phyloP scores from a whole-genome alignment of 2,329 filamentous ascomycete species.

The Diaporthe sp. region DNA sequence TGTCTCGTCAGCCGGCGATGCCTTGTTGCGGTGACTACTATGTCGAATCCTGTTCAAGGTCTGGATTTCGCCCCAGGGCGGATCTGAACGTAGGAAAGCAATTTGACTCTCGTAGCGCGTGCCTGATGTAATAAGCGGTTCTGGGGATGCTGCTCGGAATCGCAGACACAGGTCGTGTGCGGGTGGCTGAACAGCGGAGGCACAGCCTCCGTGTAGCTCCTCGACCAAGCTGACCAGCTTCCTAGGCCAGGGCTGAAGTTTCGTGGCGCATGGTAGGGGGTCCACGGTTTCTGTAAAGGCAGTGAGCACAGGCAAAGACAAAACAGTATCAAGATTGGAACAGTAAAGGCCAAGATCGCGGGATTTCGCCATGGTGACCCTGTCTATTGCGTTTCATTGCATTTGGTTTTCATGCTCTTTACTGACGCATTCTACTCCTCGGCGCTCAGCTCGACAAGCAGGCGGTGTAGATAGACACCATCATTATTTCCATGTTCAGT shows the following conservation, averaged over 20 bases:
- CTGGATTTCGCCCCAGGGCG: no score
- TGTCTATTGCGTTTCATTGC: constrained; percentile 31
- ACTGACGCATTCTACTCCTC: constrained; percentile 24
- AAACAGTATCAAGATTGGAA: not conserved
- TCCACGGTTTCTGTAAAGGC: not conserved
- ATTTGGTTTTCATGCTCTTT: constrained; percentile 27
- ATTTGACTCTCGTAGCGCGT: no score
- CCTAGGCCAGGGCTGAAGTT: not conserved
- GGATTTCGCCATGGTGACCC: constrained; percentile 1
- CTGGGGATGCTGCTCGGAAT: not conserved
- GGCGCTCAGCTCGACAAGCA: constrained; percentile 11
- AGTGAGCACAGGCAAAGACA: not conserved
- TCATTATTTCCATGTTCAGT: constrained; percentile 38
- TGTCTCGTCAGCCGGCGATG: not conserved
- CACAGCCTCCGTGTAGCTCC: not conserved
- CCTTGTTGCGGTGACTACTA: not conserved
- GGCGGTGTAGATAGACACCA: constrained; percentile 26
- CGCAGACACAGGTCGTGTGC: not conserved
- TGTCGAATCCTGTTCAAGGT: not conserved
- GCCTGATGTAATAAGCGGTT: no score
- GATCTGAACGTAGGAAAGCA: not conserved
- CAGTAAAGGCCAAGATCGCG: not conserved
- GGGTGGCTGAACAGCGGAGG: not conserved
- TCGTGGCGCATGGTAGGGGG: not conserved
- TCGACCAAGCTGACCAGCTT: not conserved